Base-by-base conservation (phyloP, 1,284 basidiomycete genomes). In the Trichosporon coremiiforme region DNA sequence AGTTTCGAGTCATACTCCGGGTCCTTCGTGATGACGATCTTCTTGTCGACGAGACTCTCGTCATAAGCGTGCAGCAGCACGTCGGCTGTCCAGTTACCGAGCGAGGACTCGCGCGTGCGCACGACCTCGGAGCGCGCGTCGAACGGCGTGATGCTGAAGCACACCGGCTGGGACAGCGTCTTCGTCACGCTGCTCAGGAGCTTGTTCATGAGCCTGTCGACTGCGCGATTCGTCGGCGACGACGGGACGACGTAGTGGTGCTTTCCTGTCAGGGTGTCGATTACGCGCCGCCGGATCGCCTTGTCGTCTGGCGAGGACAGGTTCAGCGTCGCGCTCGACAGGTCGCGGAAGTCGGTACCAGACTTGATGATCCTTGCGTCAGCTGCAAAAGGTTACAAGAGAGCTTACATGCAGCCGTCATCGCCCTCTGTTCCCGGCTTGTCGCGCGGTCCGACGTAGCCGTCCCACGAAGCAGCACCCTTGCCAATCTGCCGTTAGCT, bases 21-120 rank as follows among this genome's bases (percentile, higher is more conserved):
- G 31, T 60, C 35, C 57, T 60, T 60, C 31, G 57, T 33, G 17
- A 60, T 35, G 29, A 25, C 66, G 15, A 60, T 60, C 57, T 60
- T 60, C 57, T 60, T 60, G 31, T 82, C 80, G 25, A 80, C 66
- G 66, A 91, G 82, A 4, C 88, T 88, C 77, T 94, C 93, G 71
- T 95, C 94, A 77, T 95, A 96, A 0, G 91, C 88, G 79, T 94
- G 91, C 71, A 92, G 86, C 35, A 94, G 82, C 36, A 95, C 89
- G 80, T 97, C 94, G 0, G 93, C 91, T 69, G 95, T 90, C 90
- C 93, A 94, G 79, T 96, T 92, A n/a, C 89, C 90, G 9, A 90
- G 86, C 0, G 90, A 90, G 17, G 90, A 90, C 89, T 96, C 83
- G 38, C 77, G 72, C 13, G 83, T 84, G 15, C 94, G 89, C 68